Evolutionary conservation across 495 filamentous ascomycete genomes (phyloP), one percentile per base, ranked within the genome.

Genomic region (Penicillium angulare): DNA sequence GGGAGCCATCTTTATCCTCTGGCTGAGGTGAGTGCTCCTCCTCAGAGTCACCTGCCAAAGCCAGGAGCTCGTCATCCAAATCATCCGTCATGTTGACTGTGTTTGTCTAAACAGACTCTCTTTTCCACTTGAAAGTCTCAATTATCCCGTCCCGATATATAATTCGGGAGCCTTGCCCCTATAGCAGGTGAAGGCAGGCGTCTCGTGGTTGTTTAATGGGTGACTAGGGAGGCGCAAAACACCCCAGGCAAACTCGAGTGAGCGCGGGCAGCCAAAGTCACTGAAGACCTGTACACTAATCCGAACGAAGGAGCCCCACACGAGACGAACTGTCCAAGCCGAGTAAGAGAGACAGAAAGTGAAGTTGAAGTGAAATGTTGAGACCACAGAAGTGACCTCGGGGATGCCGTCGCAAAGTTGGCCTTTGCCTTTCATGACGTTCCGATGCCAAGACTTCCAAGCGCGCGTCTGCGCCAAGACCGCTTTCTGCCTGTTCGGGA

Each of bases 51-150:
- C 90, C 91, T 15, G 91, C 91, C 45, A 96, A 80, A 52, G 87
- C 89, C 45, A 96, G 86, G 57, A 96, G 79, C 69, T 95, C 90
- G 46, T 89, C 88, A 61, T 96, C 91, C 52, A 95, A 77, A 60
- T 89, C 87, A 48, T 87, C 84, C 75, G 74, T 66, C 74, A 78
- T 78, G 21, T 47, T 74, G 64, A 55, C 26, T 61, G 13, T 31
- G 62, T 55, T 13, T 38, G 31, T 23, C 31, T 38, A 31, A 50
- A 43, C n/a, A 26, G 20, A 26, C 34, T 41, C 24, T 27, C 36
- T 13, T 18, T 41, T 17, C 10, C 10, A 8, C 10, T 17, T 27
- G 2, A 36, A 22, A 18, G 18, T 36, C n/a, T 15, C 45, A 48
- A 38, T 20, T 1, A 4, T 18, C 22, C 17, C 18, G 22, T 18